Base-by-base conservation (phyloP, 2,329 filamentous ascomycete species). In the Erysiphe pulchra region DNA sequence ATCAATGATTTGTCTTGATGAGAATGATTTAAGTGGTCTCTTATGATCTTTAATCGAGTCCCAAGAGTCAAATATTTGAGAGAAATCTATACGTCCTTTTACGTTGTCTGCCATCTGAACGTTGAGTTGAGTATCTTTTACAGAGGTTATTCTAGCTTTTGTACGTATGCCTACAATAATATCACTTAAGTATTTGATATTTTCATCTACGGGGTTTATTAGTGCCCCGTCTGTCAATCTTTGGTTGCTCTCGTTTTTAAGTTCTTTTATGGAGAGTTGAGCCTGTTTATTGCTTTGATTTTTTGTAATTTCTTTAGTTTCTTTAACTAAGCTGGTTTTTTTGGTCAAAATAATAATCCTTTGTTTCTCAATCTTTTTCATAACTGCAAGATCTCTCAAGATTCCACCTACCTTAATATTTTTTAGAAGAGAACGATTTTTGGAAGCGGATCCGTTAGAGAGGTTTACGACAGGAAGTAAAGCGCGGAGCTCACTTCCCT, bases 41-140 rank as follows among this genome's bases (percentile, higher is more conserved):
- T 87, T 93, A 47, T 77, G 72, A 56, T 94, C 75, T 47, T 74
- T 68, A 55, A 98, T 90, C 39, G 87, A 77, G 42, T 92, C 80
- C 78, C 80, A 94, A 11, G 68, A 69, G 59, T 94, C 81, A 58
- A 92, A 98, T 12, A 86, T 63, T 59, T 95, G 84, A 1, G 90
- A 92, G 6, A 90, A 73, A 56, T 94, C 87, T 48, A 98, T 77
- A 16, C 90, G 82, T n/a, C 87, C 90, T 58, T 92, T 82, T 9
- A 92, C 69, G 51, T 85, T 84, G 56, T 92, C 83, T 39, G 83
- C 79, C 44, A 95, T 69, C 52, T 81, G 74, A 6, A 98, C 84
- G 53, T 95, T 95, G 46, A 95, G 66, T 59, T 98, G 90, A 0
- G 87, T 94, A 43, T 78, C 77, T 61, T 92, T 93, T 56, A 94